A percentile compares a stretch with the other conserved stretches of the same genome.
phyloP scores from a whole-genome alignment of 768 basidiomycete species.

The Mycena albidolilacea region DNA sequence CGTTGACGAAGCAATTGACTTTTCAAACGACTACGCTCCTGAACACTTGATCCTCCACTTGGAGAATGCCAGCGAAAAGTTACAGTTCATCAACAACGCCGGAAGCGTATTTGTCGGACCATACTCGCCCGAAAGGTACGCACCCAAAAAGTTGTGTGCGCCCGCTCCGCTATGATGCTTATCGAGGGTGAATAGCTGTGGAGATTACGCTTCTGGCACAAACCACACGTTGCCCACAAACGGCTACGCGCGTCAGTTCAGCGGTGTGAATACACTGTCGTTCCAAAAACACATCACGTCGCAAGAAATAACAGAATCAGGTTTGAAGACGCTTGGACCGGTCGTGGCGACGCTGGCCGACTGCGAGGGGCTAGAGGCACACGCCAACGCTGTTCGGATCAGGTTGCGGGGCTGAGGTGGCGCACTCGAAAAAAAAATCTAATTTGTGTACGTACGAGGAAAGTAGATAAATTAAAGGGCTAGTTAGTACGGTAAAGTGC shows the following conservation, averaged over 20 bases:
- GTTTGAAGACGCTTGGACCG: constrained; percentile 86
- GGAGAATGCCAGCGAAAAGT: constrained; percentile 74
- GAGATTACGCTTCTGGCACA: constrained; percentile 98
- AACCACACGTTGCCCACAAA: constrained; percentile 98
- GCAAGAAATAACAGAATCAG: constrained; percentile 88
- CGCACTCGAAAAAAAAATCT: constrained; percentile 36
- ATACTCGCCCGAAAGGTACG: constrained; percentile 94
- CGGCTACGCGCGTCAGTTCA: constrained; percentile 97
- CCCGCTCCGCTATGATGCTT: constrained; percentile 10
- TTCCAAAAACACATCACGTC: constrained; percentile 99
- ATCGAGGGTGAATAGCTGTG: constrained; percentile 73
- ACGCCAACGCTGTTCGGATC: constrained; percentile 96
- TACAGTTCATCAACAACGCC: constrained; percentile 86
- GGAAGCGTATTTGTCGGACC: constrained; percentile 97
- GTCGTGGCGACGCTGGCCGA: constrained; percentile 92
- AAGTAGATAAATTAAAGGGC: constrained; percentile 40
- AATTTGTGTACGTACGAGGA: constrained; percentile 30
- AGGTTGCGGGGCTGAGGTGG: constrained; percentile 61
- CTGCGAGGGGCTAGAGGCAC: constrained; percentile 94
- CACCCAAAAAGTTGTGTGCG: constrained; percentile 14
- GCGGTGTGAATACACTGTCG: constrained; percentile 95
- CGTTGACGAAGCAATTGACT: constrained; percentile 83
- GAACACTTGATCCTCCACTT: constrained; percentile 97
- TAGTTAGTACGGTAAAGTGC: constrained; percentile 91
- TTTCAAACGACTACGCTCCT: constrained; percentile 98